These are phyloP conservation scores for Termitomyces sp. DNA, from an alignment of 768 basidiomycete genomes.

Conservation along the genomic window DNA sequence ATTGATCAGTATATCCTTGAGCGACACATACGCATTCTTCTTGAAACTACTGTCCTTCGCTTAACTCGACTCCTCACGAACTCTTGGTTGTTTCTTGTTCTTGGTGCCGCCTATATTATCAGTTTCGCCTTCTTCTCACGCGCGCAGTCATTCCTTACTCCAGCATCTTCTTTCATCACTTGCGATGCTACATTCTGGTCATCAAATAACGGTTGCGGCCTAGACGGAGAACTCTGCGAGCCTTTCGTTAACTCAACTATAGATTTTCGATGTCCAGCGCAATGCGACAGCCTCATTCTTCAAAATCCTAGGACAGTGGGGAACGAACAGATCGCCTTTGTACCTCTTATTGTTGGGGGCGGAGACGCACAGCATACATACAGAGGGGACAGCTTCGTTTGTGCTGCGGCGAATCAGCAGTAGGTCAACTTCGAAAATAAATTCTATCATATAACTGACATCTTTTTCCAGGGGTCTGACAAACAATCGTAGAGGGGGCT, in stretches of 20 bases:
- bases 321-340: constrained; percentile 52
- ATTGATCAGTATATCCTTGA: constrained; percentile 35
- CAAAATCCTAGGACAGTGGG: constrained; percentile 76
- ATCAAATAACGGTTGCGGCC: constrained; percentile 64
- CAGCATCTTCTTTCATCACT: constrained; percentile 53
- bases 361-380: constrained; percentile 70
- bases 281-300: constrained; percentile 55
- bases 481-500: constrained; percentile 65
- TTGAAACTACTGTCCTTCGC: constrained; percentile 52
- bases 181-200: constrained; percentile 73
- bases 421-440: constrained; percentile 29
- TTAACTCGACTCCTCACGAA: constrained; percentile 46
- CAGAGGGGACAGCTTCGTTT: constrained; percentile 80
- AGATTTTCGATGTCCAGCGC: constrained; percentile 79
- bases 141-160: constrained; percentile 67
- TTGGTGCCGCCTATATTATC: constrained; percentile 61
- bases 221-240: constrained; percentile 58
- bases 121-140: constrained; percentile 68
- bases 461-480: constrained; percentile 49
- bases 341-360: constrained; percentile 81
- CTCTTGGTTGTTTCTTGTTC: constrained; percentile 48
- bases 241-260: constrained; percentile 59
- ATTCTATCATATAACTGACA: constrained; percentile 7
- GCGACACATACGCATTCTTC: constrained; percentile 30
- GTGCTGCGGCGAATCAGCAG: constrained; percentile 79